Base-by-base conservation (phyloP, 805 yeast genomes). In the Ogataea saltuana region DNA sequence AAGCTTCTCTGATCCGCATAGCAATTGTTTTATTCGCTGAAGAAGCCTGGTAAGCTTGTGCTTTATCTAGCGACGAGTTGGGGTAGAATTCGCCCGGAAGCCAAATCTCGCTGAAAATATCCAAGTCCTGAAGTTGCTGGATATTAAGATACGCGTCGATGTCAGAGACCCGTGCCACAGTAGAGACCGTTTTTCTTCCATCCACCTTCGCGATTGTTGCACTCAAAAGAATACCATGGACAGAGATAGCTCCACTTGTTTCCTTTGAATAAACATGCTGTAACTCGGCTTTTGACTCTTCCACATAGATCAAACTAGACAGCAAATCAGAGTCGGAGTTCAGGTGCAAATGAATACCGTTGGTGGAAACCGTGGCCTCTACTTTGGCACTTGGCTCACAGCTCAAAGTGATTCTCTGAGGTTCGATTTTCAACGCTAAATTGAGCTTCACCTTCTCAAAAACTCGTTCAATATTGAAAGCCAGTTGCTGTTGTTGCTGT, bases 351-450 rank as follows among this genome's bases (percentile, higher is more conserved):
- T 72, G 76, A n/a, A 88, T 75, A 0, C 84, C 82, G 16, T 81
- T 84, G 17, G 83, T 74, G 6, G 88, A 85, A 12, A 88, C 82
- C 26, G 85, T 78, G 0, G 97, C 95, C 28, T 88, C 89, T 2
- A 93, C 93, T 58, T 87, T 88, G 0, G 98, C 98, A 13, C 83
- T 83, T 1, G 99, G 99, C 48, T 87, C 91, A 72, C 99, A 93
- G 52, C 95, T 85, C 41, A 93, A 68, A 2, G 85, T 76, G 17
- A 93, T 60, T 33, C 76, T 77, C 59, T 93, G 99, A 25, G 81
- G 76, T 16, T 80, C 89, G 40, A 90, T 75, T 30, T 75, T 70
- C 6, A 90, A 50, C 1, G 84, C 80, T 42, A 85, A 63, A 39
- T 78, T 80, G 21, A 88, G 53, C 49, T 85, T 88, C 41, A 84